Evolutionary conservation across 257 asterid genomes (phyloP).

Genomic region (Craterostigma plantagineum): DNA sequence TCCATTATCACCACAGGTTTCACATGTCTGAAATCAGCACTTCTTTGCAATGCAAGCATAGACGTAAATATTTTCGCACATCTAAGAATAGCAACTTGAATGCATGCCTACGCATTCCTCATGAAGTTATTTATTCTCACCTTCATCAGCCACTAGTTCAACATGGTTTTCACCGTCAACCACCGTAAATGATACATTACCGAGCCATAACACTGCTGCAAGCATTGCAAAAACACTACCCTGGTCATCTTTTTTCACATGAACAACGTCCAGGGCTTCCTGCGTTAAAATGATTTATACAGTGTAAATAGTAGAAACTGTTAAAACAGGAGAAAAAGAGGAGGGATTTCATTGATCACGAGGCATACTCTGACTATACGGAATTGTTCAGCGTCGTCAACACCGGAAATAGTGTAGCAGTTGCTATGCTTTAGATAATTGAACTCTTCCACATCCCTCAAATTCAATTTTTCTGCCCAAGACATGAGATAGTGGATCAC

Average conservation of each 20-base stretch:
- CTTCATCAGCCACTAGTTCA: constrained; percentile 86
- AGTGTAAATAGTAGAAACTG: not conserved
- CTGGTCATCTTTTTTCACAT: constrained; percentile 74
- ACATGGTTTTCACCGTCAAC: constrained; percentile 82
- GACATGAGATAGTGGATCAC: not conserved
- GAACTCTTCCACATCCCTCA: constrained; percentile 61
- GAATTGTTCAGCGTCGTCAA: constrained; percentile 92
- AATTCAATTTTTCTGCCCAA: constrained; percentile 54
- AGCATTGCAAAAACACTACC: constrained; percentile 86
- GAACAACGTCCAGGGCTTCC: constrained; percentile 94
- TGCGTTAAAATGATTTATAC: constrained; percentile 16
- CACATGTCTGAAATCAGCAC: too few species aligned
- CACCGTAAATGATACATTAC: constrained; percentile 59
- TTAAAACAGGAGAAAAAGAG: not conserved
- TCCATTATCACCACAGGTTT: too few species aligned
- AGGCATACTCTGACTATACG: constrained; percentile 44
- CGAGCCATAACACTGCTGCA: constrained; percentile 96
- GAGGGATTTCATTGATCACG: constrained; percentile 10
- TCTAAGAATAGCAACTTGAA: not conserved
- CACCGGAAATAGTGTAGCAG: constrained; percentile 65
- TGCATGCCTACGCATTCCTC: constrained; percentile 8
- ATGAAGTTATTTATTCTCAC: constrained; percentile 19
- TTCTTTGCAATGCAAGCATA: too few species aligned
- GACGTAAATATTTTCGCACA: not conserved
- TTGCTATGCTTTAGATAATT: constrained; percentile 72